Conservation (phyloP, 768 basidiomycete species). For the Russula sp. region DNA sequence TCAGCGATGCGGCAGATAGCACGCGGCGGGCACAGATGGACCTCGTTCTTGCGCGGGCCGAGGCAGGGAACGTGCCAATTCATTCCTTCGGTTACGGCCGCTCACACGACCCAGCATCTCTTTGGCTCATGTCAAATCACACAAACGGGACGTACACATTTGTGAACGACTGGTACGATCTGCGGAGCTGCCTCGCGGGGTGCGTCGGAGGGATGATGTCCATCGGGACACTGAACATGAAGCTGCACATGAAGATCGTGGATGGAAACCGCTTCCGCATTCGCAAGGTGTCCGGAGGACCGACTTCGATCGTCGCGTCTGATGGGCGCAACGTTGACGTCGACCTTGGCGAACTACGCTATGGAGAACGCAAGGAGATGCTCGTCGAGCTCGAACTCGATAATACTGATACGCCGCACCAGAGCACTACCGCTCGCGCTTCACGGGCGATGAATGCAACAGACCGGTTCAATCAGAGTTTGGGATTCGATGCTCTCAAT, state of each 20-base stretch:
- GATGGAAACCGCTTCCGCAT: slow-evolving; percentile 89
- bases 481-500: slow-evolving; percentile 70
- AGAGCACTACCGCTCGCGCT: slow-evolving; percentile 18
- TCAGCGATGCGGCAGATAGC: slow-evolving; percentile 89
- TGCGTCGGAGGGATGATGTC: slow-evolving; percentile 97
- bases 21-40: slow-evolving; percentile 97
- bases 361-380: slow-evolving; percentile 98
- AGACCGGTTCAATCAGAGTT: slow-evolving; percentile 80
- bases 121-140: slow-evolving; percentile 99
- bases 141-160: slow-evolving; percentile 97
- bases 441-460: slow-evolving; percentile 61
- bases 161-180: slow-evolving; percentile 96
- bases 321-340: slow-evolving; percentile 95
- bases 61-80: slow-evolving; percentile 94
- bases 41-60: slow-evolving; percentile 91
- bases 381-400: slow-evolving; percentile 93
- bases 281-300: slow-evolving; percentile 89
- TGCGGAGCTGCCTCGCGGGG: slow-evolving; percentile 87
- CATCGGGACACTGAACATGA: slow-evolving; percentile 88
- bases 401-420: slow-evolving; percentile 46
- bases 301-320: slow-evolving; percentile 78
- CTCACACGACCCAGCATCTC: slow-evolving; percentile 93
- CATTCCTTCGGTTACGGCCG: slow-evolving; percentile 97
- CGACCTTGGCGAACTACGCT: slow-evolving; percentile 88
- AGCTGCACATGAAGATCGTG: slow-evolving; percentile 90